Percentiles rank a stretch among this genome's conserved stretches.
Conservation (phyloP, 2,329 filamentous ascomycete genomes). For the Penicillium sp. region DNA sequence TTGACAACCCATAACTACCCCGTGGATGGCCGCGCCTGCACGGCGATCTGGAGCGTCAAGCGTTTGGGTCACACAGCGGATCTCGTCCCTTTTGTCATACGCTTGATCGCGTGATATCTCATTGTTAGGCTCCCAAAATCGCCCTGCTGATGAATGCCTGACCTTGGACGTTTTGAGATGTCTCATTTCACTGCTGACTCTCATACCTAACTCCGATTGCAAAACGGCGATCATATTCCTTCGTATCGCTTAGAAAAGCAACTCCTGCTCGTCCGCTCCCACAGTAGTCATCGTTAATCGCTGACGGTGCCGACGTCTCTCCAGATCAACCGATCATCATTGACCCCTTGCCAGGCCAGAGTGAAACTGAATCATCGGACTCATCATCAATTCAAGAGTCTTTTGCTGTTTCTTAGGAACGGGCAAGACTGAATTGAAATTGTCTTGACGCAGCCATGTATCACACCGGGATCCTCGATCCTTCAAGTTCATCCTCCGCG, state of each 20-base stretch:
- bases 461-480: not conserved
- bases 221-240: constrained; percentile 1
- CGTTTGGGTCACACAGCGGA: constrained; percentile 6
- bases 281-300: not conserved
- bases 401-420: not conserved
- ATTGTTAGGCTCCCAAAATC: constrained; percentile 17
- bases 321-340: not conserved
- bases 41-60: constrained; percentile 15
- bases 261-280: not conserved
- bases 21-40: constrained; percentile 15
- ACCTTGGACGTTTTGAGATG: not conserved
- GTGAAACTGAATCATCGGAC: not conserved
- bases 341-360: not conserved
- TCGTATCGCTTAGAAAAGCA: not conserved
- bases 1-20: not conserved
- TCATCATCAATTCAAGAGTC: not conserved
- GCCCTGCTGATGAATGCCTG: constrained; percentile 19
- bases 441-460: not conserved
- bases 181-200: not conserved
- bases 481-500: not conserved
- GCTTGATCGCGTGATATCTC: constrained; percentile 23
- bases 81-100: constrained; percentile 9
- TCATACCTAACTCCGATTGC: not conserved
- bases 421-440: not conserved
- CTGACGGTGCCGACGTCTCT: not conserved